phyloP scores from a whole-genome alignment of 2,329 filamentous ascomycete species.

The Arthrocladium fulminans region DNA sequence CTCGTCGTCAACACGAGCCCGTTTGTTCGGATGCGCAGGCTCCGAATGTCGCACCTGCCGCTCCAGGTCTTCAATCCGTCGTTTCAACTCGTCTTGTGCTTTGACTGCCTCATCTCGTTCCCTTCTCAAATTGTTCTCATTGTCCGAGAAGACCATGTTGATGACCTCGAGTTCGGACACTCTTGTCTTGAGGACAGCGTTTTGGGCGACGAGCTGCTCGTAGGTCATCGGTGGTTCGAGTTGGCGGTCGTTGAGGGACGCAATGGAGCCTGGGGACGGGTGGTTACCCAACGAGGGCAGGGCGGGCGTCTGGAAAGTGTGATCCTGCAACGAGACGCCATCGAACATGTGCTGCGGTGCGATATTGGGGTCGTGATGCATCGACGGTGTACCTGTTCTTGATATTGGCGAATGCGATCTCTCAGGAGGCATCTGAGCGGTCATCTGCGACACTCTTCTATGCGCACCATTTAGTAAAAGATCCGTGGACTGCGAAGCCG shows the following conservation, averaged over 20 bases:
- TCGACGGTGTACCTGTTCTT: conserved; percentile 66
- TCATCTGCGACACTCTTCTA: conserved; percentile 61
- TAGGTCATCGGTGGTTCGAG: conserved; percentile 66
- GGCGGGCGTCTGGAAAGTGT: conserved; percentile 56
- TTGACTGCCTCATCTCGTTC: conserved; percentile 69
- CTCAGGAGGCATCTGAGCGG: conserved; percentile 62
- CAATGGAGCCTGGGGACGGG: conserved; percentile 51
- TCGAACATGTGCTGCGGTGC: conserved; percentile 73
- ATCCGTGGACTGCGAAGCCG: conserved; percentile 45
- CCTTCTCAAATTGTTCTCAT: conserved; percentile 47
- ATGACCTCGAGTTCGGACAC: conserved; percentile 94
- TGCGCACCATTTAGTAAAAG: conserved; percentile 49
- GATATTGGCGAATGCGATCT: conserved; percentile 70
- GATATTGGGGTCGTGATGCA: conserved; percentile 59
- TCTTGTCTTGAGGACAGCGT: conserved; percentile 83
- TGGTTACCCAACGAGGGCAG: conserved; percentile 44
- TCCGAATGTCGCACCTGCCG: conserved; percentile 35
- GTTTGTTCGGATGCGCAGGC: conserved; percentile 17
- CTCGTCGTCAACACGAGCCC: conserved; percentile 1
- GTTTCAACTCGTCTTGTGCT: conserved; percentile 72
- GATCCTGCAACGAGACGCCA: conserved; percentile 57
- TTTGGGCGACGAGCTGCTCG: conserved; percentile 64
- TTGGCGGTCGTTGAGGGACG: conserved; percentile 53
- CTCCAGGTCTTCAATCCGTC: conserved; percentile 71
- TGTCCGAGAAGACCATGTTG: conserved; percentile 53